Evolutionary conservation across 345 rosid genomes (phyloP).

Genomic region (Salix viminalis): DNA sequence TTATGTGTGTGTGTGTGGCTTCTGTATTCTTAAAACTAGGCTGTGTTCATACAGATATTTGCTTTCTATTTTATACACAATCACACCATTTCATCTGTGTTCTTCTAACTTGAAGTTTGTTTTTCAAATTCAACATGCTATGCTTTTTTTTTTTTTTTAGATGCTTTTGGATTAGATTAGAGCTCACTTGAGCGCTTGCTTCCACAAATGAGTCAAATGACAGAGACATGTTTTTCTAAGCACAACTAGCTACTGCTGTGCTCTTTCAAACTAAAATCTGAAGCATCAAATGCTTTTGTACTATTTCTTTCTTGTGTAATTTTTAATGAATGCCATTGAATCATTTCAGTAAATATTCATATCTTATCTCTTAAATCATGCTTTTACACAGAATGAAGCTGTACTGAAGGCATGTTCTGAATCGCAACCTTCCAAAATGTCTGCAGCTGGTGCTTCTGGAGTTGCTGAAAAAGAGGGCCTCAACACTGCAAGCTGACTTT

Average conservation of each 20-base stretch:
- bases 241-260: neutral
- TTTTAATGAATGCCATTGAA: too few relatives aligned
- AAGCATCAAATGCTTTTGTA: neutral
- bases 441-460: neutral
- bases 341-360: neutral
- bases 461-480: neutral
- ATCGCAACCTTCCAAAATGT: constrained; percentile 11
- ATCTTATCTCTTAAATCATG: neutral
- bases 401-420: constrained; percentile 22
- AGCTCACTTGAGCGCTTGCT: neutral
- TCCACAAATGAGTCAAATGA: too few relatives aligned
- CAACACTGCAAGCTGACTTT: neutral
- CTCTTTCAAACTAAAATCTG: neutral
- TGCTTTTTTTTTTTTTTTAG: neutral
- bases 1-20: neutral
- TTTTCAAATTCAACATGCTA: neutral
- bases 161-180: neutral
- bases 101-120: neutral
- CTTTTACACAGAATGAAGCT: constrained; percentile 25
- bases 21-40: neutral
- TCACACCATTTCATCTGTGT: neutral
- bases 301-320: neutral
- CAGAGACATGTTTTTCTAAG: too few relatives aligned
- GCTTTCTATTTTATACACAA: neutral
- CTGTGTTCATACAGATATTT: neutral